Percentiles rank a stretch among this genome's conserved stretches.
Conservation (phyloP, 225 moss, liverwort and hornwort genomes). For the Physcomitrellopsis africana region DNA sequence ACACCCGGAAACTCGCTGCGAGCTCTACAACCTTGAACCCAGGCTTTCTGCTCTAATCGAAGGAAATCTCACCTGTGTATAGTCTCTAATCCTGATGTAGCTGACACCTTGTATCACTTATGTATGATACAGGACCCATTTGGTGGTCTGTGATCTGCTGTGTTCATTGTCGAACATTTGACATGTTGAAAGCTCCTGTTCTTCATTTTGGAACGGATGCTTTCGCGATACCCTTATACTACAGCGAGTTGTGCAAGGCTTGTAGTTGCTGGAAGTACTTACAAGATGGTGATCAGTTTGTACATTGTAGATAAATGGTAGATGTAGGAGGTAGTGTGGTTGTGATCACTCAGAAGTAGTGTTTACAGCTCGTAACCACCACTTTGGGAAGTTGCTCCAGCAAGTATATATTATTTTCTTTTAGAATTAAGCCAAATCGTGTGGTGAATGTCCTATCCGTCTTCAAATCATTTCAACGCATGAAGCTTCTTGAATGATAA, state of each 20-base stretch:
- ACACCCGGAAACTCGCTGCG: conserved; percentile 19
- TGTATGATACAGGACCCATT: conserved; percentile 23
- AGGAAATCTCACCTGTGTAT: conserved; percentile 23
- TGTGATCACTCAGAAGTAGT: neutral
- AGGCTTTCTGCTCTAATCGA: conserved; percentile 31
- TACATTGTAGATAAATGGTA: conserved; percentile 27
- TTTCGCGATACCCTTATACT: neutral
- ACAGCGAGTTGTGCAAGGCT: neutral
- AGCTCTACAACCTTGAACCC: conserved; percentile 34
- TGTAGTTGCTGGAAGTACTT: conserved; percentile 19
- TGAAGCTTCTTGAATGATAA: neutral
- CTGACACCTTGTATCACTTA: conserved; percentile 19
- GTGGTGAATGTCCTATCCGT: neutral
- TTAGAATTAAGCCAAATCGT: conserved; percentile 26
- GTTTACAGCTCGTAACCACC: conserved; percentile 32
- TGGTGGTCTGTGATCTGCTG: conserved; percentile 7
- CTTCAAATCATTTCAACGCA: neutral
- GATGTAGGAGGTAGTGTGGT: conserved; percentile 17
- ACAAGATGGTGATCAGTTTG: conserved; percentile 25
- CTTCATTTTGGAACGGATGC: conserved; percentile 6
- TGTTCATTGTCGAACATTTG: neutral
- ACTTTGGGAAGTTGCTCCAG: conserved; percentile 23
- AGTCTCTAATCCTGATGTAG: conserved; percentile 21
- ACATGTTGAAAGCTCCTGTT: neutral
- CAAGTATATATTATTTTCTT: conserved; percentile 29